Evolutionary conservation across 116 monocot genomes (phyloP).

Genomic region (Papilionanthe hybrid): DNA sequence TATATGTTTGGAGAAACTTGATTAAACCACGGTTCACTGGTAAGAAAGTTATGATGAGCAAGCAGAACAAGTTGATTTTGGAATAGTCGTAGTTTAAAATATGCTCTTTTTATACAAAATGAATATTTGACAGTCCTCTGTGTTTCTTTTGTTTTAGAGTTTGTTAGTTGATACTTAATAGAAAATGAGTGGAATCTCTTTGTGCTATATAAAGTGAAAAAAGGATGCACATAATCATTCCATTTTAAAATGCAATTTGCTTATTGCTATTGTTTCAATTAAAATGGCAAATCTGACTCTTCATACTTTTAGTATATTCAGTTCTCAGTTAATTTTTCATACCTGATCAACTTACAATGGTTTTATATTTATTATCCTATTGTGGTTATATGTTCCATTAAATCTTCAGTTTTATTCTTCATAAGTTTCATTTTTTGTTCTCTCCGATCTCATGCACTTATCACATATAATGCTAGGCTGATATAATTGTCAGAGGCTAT

Average conservation of each 20-base stretch:
- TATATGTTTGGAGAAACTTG: neutral
- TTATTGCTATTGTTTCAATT: neutral
- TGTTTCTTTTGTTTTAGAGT: neutral
- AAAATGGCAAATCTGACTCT: neutral
- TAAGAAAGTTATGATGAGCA: neutral
- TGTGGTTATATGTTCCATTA: neutral
- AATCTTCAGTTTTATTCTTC: neutral
- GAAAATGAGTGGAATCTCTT: no score
- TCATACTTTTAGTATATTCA: neutral
- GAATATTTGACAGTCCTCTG: neutral
- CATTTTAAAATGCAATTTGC: neutral
- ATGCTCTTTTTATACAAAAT: neutral
- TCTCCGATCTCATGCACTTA: neutral
- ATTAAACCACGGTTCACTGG: neutral
- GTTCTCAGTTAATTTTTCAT: neutral
- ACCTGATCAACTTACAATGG: neutral
- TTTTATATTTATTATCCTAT: neutral
- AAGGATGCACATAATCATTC: neutral
- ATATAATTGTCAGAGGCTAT: constrained; percentile 63
- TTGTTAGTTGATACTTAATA: no score
- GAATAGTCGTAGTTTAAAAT: neutral
- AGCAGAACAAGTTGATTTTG: no score
- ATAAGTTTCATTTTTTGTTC: constrained; percentile 1
- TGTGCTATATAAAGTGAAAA: neutral
- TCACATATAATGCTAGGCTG: constrained; percentile 30